Evolutionary conservation across 2,329 filamentous ascomycete species (phyloP).

Genomic region (Drechmeria coniospora): DNA sequence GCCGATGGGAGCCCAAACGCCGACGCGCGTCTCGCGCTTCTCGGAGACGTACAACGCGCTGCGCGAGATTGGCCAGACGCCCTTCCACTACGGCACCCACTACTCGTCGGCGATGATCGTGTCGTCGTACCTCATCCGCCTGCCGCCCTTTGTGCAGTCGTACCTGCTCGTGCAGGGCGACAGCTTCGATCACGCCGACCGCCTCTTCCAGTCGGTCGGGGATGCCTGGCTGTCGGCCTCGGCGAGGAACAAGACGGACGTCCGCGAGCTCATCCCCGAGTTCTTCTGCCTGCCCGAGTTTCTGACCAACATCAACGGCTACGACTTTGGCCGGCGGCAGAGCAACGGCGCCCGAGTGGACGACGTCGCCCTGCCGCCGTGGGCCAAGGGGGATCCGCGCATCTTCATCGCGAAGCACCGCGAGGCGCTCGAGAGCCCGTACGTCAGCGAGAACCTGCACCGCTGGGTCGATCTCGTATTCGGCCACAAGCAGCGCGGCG

Average conservation of each 20-base stretch:
- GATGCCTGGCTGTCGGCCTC: slow-evolving; percentile 88
- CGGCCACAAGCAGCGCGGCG: slow-evolving; percentile 83
- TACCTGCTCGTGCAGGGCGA: slow-evolving; percentile 92
- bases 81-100: slow-evolving; percentile 96
- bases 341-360: slow-evolving; percentile 68
- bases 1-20: slow-evolving; percentile 86
- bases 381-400: slow-evolving; percentile 91
- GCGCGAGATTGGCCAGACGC: slow-evolving; percentile 79
- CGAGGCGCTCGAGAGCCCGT: slow-evolving; percentile 86
- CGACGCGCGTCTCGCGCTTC: slow-evolving; percentile 61
- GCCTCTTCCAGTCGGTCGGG: slow-evolving; percentile 84
- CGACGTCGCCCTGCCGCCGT: slow-evolving; percentile 77
- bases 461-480: slow-evolving; percentile 95
- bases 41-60: slow-evolving; percentile 74
- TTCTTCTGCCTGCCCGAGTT: slow-evolving; percentile 97
- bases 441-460: slow-evolving; percentile 79
- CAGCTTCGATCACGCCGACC: slow-evolving; percentile 87
- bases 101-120: slow-evolving; percentile 99
- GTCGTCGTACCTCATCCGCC: slow-evolving; percentile 82
- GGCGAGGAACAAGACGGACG: slow-evolving; percentile 78
- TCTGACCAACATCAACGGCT: slow-evolving; percentile 80
- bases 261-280: slow-evolving; percentile 86
- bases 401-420: slow-evolving; percentile 92
- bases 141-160: slow-evolving; percentile 92
- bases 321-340: slow-evolving; percentile 82